Evolutionary conservation across 75 land plant species (phyloP).

Genomic region (Pinus tabuliformis): DNA sequence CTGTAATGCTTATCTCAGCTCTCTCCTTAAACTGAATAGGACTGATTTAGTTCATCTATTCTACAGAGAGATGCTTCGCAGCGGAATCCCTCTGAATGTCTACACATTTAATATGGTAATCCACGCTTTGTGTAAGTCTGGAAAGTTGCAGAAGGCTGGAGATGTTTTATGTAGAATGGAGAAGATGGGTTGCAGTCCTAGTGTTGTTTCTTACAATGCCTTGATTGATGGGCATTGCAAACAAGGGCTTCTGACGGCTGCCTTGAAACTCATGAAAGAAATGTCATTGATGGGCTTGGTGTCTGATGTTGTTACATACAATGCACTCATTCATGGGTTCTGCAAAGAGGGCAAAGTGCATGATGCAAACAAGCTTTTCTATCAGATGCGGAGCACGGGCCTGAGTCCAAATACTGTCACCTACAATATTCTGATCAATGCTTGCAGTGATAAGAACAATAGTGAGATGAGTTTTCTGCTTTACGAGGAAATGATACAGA

Average conservation of each 20-base stretch:
- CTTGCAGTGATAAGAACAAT: slow-evolving; percentile 31
- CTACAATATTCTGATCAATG: slow-evolving; percentile 61
- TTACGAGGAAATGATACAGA: slow-evolving; percentile 52
- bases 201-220: slow-evolving; percentile 38
- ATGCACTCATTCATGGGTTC: slow-evolving; percentile 50
- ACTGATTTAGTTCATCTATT: slow-evolving; percentile 42
- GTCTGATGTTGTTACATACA: slow-evolving; percentile 46
- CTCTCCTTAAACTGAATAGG: slow-evolving; percentile 29
- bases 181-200: slow-evolving; percentile 43
- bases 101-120: slow-evolving; percentile 62
- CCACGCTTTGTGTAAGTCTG: slow-evolving; percentile 31
- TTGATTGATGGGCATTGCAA: slow-evolving; percentile 54
- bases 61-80: slow-evolving; percentile 43
- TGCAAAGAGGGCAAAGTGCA: slow-evolving; percentile 56
- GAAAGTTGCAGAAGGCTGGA: slow-evolving; percentile 50
- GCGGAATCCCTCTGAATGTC: slow-evolving; percentile 51
- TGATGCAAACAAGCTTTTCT: slow-evolving; percentile 46
- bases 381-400: slow-evolving; percentile 43
- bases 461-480: slow-evolving; percentile 45
- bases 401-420: slow-evolving; percentile 45
- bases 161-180: slow-evolving; percentile 42
- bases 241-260: slow-evolving; percentile 36
- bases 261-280: slow-evolving; percentile 43
- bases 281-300: slow-evolving; percentile 40
- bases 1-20: slow-evolving; percentile 53